Evolutionary conservation across 345 rosid genomes (phyloP).

Genomic region (Anacardium occidentale): DNA sequence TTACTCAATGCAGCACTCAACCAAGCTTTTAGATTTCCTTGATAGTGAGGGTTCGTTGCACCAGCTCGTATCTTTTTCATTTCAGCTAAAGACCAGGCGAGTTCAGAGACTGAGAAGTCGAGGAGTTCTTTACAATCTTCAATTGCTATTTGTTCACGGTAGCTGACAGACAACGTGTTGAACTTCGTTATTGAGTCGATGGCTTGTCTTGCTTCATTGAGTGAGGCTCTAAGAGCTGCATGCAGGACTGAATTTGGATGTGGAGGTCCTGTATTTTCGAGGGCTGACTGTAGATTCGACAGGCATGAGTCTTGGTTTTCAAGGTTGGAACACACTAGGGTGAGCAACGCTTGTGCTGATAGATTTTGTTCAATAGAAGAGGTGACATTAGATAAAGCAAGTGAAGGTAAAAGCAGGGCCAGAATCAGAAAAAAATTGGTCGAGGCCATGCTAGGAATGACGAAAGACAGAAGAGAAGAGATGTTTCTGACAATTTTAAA

Average conservation of each 20-base stretch:
- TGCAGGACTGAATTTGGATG: conserved; percentile 47
- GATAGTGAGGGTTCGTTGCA: conserved; percentile 27
- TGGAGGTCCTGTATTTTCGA: conserved; percentile 30
- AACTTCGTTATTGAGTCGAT: conserved; percentile 52
- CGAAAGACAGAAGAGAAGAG: conserved; percentile 3
- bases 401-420: conserved; percentile 32
- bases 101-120: conserved; percentile 83
- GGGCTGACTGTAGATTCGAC: conserved; percentile 38
- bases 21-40: conserved; percentile 81
- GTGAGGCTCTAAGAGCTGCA: conserved; percentile 58
- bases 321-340: conserved; percentile 47
- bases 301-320: conserved; percentile 55
- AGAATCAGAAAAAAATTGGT: conserved; percentile 30
- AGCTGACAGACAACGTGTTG: conserved; percentile 54
- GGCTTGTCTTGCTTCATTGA: conserved; percentile 67
- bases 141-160: conserved; percentile 74
- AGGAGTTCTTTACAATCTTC: conserved; percentile 93
- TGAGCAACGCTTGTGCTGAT: conserved; percentile 38
- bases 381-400: conserved; percentile 31
- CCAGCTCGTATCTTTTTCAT: conserved; percentile 71
- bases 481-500: neutral
- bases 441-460: conserved; percentile 40
- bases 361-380: conserved; percentile 32
- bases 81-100: conserved; percentile 86
- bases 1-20: conserved; percentile 87